These are phyloP conservation scores for Thielaviopsis populi DNA, from an alignment of 2,329 filamentous ascomycete species.

Conservation along the genomic window DNA sequence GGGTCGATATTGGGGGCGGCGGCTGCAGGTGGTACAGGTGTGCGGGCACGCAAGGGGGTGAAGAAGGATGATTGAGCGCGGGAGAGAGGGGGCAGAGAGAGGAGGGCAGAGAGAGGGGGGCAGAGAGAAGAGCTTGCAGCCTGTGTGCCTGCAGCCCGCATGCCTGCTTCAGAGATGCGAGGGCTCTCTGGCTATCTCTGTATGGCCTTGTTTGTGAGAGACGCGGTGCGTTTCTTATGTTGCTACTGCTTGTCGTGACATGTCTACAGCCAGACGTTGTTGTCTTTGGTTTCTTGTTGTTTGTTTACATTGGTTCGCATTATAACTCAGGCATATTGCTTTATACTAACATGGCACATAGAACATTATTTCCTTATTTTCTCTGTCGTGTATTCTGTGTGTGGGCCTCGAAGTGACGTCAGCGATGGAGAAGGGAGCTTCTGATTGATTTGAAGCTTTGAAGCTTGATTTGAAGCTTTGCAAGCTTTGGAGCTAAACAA, in stretches of 20 bases:
- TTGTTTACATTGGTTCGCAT: neutral
- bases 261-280: neutral
- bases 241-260: neutral
- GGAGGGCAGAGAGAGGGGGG: neutral
- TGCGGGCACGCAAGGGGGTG: constrained; percentile 4
- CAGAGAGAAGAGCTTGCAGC: no score
- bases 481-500: neutral
- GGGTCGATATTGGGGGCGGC: constrained; percentile 3
- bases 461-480: neutral
- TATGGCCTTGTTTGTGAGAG: no score
- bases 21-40: neutral
- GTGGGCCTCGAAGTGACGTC: neutral
- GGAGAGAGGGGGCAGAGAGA: neutral
- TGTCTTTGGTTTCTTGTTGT: neutral
- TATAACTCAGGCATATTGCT: constrained; percentile 1
- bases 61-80: neutral
- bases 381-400: neutral
- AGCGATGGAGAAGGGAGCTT: neutral
- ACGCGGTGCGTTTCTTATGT: neutral
- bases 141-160: no score
- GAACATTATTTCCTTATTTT: neutral
- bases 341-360: constrained; percentile 4
- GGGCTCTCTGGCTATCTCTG: no score
- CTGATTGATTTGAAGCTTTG: neutral
- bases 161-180: no score